phyloP scores from a whole-genome alignment of 352 stramenopile genomes.

The Lagenidium giganteum region DNA sequence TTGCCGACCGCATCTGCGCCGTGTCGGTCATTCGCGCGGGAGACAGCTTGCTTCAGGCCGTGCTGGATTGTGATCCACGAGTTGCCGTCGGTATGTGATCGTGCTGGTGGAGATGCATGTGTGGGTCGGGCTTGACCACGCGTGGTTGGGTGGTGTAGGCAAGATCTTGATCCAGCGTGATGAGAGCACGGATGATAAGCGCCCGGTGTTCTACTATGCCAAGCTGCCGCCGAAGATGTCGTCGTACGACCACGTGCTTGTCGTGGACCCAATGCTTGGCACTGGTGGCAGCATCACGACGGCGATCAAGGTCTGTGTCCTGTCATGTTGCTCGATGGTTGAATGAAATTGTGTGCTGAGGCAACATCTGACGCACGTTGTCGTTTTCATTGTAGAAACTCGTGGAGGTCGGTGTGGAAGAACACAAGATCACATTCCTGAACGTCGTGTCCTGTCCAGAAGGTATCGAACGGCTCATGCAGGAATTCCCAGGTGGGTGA shows the following conservation, averaged over 20 bases:
- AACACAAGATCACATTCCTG: conserved; percentile 91
- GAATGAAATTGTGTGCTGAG: not conserved
- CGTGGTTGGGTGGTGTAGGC: conserved; percentile 22
- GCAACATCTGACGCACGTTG: not conserved
- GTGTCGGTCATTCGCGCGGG: conserved; percentile 94
- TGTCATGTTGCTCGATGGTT: not conserved
- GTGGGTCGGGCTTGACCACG: too few relatives aligned
- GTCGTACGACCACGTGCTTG: conserved; percentile 82
- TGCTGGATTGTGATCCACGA: conserved; percentile 82
- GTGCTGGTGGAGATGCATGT: not conserved
- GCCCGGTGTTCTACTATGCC: conserved; percentile 90
- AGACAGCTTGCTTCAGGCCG: conserved; percentile 86
- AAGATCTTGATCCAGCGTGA: conserved; percentile 98
- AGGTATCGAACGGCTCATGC: conserved; percentile 77
- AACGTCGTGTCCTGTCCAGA: conserved; percentile 94
- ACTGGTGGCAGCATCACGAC: conserved; percentile 87
- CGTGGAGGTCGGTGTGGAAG: conserved; percentile 75
- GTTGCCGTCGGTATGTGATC: conserved; percentile 60
- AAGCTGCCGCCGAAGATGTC: conserved; percentile 90
- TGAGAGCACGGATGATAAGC: conserved; percentile 84
- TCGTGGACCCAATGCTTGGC: conserved; percentile 97
- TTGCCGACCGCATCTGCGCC: conserved; percentile 72
- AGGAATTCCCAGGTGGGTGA: conserved; percentile 57
- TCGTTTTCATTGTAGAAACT: conserved; percentile 47
- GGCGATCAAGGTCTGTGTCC: conserved; percentile 78